phyloP scores from a whole-genome alignment of 1,284 basidiomycete genomes.

The Athelia sp. region DNA sequence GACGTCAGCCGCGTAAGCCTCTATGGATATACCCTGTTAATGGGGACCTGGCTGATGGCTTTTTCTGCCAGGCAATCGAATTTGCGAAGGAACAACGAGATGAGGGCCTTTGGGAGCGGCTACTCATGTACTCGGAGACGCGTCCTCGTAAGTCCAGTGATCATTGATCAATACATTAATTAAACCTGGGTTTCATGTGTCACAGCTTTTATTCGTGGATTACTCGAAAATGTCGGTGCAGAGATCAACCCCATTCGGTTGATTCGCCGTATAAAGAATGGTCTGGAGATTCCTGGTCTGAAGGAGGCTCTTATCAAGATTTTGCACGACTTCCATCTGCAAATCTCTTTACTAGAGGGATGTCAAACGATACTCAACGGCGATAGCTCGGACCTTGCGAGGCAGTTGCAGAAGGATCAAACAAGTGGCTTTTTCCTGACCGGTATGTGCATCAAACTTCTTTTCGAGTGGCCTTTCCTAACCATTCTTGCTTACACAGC shows the following conservation, averaged over 20 bases:
- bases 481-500: conserved; percentile 30
- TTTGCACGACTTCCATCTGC: conserved; percentile 90
- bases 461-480: not conserved
- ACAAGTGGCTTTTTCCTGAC: conserved; percentile 72
- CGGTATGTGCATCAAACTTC: conserved; percentile 42
- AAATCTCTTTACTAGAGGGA: conserved; percentile 86
- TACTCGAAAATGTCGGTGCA: conserved; percentile 93
- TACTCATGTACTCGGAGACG: conserved; percentile 92
- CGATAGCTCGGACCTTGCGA: conserved; percentile 74
- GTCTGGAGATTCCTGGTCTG: conserved; percentile 92
- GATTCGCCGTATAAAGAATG: conserved; percentile 92
- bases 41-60: not conserved
- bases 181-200: too few species aligned
- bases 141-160: conserved; percentile 56
- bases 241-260: conserved; percentile 95
- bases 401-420: conserved; percentile 68
- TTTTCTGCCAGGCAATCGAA: conserved; percentile 75
- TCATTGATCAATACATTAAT: not conserved
- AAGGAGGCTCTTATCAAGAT: conserved; percentile 96
- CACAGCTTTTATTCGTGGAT: conserved; percentile 86
- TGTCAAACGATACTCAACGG: conserved; percentile 84
- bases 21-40: conserved; percentile 4
- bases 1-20: conserved; percentile 79
- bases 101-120: conserved; percentile 96
- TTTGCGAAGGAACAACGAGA: conserved; percentile 98